phyloP scores from a whole-genome alignment of 2,329 filamentous ascomycete genomes.

The Stemphylium beticola region DNA sequence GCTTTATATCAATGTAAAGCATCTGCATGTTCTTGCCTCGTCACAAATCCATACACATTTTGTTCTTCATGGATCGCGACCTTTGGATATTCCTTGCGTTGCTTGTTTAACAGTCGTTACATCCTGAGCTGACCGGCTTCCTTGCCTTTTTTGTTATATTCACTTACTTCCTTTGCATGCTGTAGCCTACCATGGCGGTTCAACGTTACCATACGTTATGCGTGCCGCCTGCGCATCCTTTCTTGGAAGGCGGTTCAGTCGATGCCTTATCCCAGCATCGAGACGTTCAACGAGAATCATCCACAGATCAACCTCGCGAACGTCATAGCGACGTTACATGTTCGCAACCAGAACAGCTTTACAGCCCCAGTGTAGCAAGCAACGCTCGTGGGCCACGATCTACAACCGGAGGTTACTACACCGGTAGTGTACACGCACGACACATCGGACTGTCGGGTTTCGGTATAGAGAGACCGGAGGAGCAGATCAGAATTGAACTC shows the following conservation, averaged over 20 bases:
- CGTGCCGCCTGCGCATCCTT: constrained; percentile 51
- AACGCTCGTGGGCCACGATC: constrained; percentile 30
- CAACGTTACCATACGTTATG: constrained; percentile 43
- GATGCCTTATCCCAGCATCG: constrained; percentile 26
- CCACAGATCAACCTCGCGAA: constrained; percentile 49
- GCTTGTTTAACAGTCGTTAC: constrained; percentile 53
- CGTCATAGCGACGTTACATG: constrained; percentile 19
- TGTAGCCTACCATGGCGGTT: constrained; percentile 39
- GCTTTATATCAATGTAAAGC: constrained; percentile 42
- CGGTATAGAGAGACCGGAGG: constrained; percentile 34
- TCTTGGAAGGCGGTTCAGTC: constrained; percentile 35
- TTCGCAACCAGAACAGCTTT: constrained; percentile 38
- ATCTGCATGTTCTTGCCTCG: constrained; percentile 28
- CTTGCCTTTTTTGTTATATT: constrained; percentile 47
- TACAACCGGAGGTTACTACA: constrained; percentile 32
- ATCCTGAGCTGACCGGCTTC: constrained; percentile 42
- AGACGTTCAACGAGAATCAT: constrained; percentile 51
- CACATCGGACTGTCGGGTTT: constrained; percentile 28
- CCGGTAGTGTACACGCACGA: constrained; percentile 32
- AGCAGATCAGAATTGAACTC: constrained; percentile 38
- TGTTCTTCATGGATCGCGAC: constrained; percentile 40
- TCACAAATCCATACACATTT: constrained; percentile 42
- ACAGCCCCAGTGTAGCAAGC: constrained; percentile 37
- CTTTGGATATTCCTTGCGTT: constrained; percentile 54
- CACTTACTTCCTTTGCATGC: constrained; percentile 29